These are phyloP conservation scores for Flaveria floridana DNA, from an alignment of 140 eudicot species.

Conservation along the genomic window DNA sequence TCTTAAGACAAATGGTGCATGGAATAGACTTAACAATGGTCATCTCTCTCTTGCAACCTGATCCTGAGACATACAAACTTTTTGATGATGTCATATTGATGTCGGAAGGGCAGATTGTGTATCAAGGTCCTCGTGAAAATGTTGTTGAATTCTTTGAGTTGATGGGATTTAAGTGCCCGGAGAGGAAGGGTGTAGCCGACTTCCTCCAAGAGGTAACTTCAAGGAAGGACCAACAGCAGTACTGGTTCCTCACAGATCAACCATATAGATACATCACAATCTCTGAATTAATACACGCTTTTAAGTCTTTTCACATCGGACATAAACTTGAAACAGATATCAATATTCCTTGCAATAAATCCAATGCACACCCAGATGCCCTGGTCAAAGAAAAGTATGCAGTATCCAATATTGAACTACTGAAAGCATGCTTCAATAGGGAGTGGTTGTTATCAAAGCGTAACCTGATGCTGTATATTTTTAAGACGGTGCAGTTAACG, in stretches of 20 bases:
- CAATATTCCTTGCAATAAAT: slow-evolving; percentile 45
- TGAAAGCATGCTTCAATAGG: slow-evolving; percentile 47
- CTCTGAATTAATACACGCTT: slow-evolving; percentile 35
- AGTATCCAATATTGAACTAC: slow-evolving; percentile 41
- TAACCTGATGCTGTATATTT: slow-evolving; percentile 40
- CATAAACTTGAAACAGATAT: slow-evolving; percentile 36
- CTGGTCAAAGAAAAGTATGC: slow-evolving; percentile 48
- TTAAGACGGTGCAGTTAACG: slow-evolving; percentile 47
- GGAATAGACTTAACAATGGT: slow-evolving; percentile 53
- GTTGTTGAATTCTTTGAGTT: slow-evolving; percentile 47
- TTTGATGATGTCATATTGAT: slow-evolving; percentile 55
- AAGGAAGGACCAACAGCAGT: slow-evolving; percentile 52
- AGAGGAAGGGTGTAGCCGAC: slow-evolving; percentile 75
- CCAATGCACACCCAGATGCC: slow-evolving; percentile 42
- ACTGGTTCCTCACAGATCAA: slow-evolving; percentile 39
- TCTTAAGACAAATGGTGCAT: slow-evolving; percentile 51
- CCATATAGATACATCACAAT: slow-evolving; percentile 39
- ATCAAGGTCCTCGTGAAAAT: slow-evolving; percentile 50
- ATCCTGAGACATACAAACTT: slow-evolving; percentile 47
- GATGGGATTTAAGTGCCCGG: slow-evolving; percentile 68
- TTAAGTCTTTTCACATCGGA: slow-evolving; percentile 46
- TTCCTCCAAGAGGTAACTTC: slow-evolving; percentile 76
- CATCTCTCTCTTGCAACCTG: slow-evolving; percentile 57
- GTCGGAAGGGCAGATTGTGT: slow-evolving; percentile 55
- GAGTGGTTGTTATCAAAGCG: slow-evolving; percentile 55